Conservation (phyloP, 805 yeast genomes). For the Nakazawaea anatomiae region DNA sequence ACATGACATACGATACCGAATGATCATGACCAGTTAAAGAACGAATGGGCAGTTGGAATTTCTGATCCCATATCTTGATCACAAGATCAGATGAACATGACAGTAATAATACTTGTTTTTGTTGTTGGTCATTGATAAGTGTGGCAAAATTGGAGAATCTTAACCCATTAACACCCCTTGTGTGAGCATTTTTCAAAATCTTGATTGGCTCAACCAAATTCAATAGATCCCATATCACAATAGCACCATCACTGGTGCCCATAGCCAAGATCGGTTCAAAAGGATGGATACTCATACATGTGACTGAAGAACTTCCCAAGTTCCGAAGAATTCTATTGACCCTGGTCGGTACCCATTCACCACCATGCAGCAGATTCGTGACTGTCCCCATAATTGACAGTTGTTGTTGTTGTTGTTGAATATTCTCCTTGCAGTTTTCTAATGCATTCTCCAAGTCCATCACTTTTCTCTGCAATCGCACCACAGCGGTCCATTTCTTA, state of each 20-base stretch:
- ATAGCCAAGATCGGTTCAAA: conserved; percentile 56
- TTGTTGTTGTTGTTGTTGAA: conserved; percentile 18
- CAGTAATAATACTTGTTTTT: conserved; percentile 30
- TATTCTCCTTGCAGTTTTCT: conserved; percentile 35
- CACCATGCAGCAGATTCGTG: too few species aligned
- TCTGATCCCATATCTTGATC: conserved; percentile 70
- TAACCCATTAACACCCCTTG: conserved; percentile 57
- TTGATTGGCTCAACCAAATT: conserved; percentile 57
- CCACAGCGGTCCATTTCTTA: conserved; percentile 84
- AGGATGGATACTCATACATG: conserved; percentile 69
- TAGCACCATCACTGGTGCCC: conserved; percentile 67
- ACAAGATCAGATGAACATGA: conserved; percentile 47
- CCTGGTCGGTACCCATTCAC: conserved; percentile 58
- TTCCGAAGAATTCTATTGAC: conserved; percentile 34
- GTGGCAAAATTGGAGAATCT: conserved; percentile 43
- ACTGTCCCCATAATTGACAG: conserved; percentile 11
- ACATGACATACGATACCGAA: conserved; percentile 60
- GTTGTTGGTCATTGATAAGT: conserved; percentile 7
- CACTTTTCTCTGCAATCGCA: conserved; percentile 69
- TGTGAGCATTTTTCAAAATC: conserved; percentile 63
- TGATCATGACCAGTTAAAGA: conserved; percentile 85
- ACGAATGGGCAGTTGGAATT: conserved; percentile 43
- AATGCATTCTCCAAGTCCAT: conserved; percentile 63
- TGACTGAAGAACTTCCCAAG: conserved; percentile 56
- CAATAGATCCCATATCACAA: conserved; percentile 65